Evolutionary conservation across 768 basidiomycete species (phyloP).

Genomic region (Neoboletus magnificus): DNA sequence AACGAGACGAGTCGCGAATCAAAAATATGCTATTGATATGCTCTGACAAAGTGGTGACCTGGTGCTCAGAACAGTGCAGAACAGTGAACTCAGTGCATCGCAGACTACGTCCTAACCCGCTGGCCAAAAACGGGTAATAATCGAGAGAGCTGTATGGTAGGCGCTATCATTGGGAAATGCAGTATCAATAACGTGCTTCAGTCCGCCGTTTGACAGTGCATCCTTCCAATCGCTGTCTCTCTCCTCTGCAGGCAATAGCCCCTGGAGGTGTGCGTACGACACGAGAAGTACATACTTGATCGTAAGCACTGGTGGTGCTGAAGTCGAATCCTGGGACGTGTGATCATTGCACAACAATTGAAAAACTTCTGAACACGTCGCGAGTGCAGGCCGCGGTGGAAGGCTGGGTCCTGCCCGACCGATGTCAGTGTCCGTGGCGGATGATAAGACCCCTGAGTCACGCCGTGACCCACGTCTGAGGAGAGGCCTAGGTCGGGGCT

Average conservation of each 20-base stretch:
- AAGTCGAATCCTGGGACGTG: slow-evolving; percentile 3
- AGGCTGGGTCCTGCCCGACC: slow-evolving; percentile 19
- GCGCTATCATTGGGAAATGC: slow-evolving; percentile 25
- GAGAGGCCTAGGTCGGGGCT: slow-evolving; percentile 35
- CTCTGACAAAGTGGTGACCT: not conserved
- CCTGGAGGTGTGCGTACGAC: slow-evolving; percentile 39
- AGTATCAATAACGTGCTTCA: slow-evolving; percentile 25
- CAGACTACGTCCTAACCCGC: not conserved
- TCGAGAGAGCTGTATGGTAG: slow-evolving; percentile 27
- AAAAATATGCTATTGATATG: not conserved
- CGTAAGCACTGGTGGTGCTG: slow-evolving; percentile 9
- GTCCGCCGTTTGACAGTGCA: slow-evolving; percentile 22
- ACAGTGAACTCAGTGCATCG: not conserved
- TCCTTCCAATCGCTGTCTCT: slow-evolving; percentile 36
- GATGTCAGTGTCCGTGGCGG: slow-evolving; percentile 3
- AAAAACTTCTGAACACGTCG: slow-evolving; percentile 27
- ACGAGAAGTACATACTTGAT: slow-evolving; percentile 40
- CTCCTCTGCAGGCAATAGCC: slow-evolving; percentile 20
- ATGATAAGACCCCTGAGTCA: slow-evolving; percentile 3
- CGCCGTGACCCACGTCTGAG: slow-evolving; percentile 21
- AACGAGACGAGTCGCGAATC: not conserved
- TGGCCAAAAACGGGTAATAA: slow-evolving; percentile 18
- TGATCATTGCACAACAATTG: slow-evolving; percentile 20
- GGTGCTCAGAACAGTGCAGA: not conserved
- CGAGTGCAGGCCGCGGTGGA: slow-evolving; percentile 25